Base-by-base conservation (phyloP, 805 yeast genomes). In the Cyberlindnera galapagoensis region DNA sequence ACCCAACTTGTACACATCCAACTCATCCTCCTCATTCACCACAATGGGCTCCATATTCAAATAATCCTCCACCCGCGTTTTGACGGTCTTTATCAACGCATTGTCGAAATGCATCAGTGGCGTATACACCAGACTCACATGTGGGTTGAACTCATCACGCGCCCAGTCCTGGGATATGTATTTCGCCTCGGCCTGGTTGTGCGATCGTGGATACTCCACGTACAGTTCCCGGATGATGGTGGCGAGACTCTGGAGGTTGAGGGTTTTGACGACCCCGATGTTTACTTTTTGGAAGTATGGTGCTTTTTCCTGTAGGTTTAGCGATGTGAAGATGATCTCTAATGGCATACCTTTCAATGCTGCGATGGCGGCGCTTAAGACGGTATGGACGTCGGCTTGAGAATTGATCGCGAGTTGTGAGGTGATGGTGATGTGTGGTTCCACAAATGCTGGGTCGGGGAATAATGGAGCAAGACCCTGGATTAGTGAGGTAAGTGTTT, bases 361-460 rank as follows among this genome's bases (percentile, higher is more conserved):
- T 4, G 76, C 79, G 9, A 67, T 54, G 35, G 82, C 62, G 32
- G 77, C 66, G 18, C 69, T 73, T 13, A 82, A 61, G 7, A 80
- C 71, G 20, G 66, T 62, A 39, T 71, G 71, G 2, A 76, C 80
- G 36, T 79, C 84, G 10, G 71, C 71, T 25, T 67, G 65, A 9
- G 67, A 60, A 17, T 62, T 54, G 18, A 78, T 59, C 2, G 55
- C 60, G 20, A 83, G 60, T 36, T 73, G 69, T n/a, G 85, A 67
- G 3, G 86, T 74, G 18, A 83, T 65, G 2, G 94, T 84, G 21
- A 84, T 65, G 51, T 83, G 94, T 4, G 94, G 94, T 40, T 74
- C 81, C 45, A 82, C 76, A 19, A 48, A 52, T 3, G 81, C 80
- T 1, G 86, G 76, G 31, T 76, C 80, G 9, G 82, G 81, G 47